A percentile compares a stretch with the other conserved stretches of the same genome.
These are phyloP conservation scores for Rhizopus arrhizus DNA, from an alignment of 371 early-diverging fungal species.

Conservation along the genomic window DNA sequence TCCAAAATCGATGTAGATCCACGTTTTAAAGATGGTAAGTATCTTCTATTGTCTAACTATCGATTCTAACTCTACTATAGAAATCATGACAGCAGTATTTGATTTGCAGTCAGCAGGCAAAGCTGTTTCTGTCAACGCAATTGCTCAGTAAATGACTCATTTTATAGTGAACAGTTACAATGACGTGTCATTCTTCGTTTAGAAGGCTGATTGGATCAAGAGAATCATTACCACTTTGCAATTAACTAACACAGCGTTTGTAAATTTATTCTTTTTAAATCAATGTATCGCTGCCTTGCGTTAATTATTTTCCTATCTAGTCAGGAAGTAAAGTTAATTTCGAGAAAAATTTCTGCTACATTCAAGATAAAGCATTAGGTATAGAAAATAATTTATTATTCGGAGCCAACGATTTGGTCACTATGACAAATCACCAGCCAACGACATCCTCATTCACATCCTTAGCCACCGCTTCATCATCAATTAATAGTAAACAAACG, in stretches of 20 bases:
- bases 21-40: conserved; percentile 7
- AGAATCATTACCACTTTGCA: conserved; percentile 6
- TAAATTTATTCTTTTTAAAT: conserved; percentile 6
- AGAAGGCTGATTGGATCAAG: conserved; percentile 6
- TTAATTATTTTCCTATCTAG: conserved; percentile 8
- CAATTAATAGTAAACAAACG: conserved; percentile 5
- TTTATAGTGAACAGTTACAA: conserved; percentile 8
- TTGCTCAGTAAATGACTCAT: conserved; percentile 5
- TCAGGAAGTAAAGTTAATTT: conserved; percentile 14
- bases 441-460: not conserved
- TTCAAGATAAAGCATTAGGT: conserved; percentile 16
- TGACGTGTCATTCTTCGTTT: conserved; percentile 6
- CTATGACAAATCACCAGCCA: conserved; percentile 6
- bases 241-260: conserved; percentile 3
- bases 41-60: conserved; percentile 3
- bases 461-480: conserved; percentile 4
- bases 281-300: not conserved
- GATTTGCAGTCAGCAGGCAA: not conserved
- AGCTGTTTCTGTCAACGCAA: conserved; percentile 7
- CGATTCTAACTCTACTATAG: conserved; percentile 9
- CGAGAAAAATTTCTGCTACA: conserved; percentile 15
- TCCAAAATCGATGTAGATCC: conserved; percentile 8
- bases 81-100: conserved; percentile 3
- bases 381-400: conserved; percentile 6
- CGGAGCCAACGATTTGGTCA: conserved; percentile 4